phyloP scores from a whole-genome alignment of 306 rosid genomes.

The Dicorynia guianensis region DNA sequence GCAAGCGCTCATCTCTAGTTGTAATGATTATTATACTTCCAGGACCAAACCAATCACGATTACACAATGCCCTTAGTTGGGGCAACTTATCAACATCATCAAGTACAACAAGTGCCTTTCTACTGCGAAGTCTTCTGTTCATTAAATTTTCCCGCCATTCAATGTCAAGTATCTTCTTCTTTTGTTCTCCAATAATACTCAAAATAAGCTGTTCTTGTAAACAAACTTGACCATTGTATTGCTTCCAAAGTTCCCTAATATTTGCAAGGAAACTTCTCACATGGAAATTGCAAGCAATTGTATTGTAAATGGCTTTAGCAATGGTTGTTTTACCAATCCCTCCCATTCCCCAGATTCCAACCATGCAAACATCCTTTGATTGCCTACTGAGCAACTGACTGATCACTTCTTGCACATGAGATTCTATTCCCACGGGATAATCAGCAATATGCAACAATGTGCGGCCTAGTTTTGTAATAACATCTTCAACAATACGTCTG shows the following conservation, averaged over 20 bases:
- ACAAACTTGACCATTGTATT: background rate
- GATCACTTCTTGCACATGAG: background rate
- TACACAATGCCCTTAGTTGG: background rate
- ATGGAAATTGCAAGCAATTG: too few relatives aligned
- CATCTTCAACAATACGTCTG: background rate
- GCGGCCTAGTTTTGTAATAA: background rate
- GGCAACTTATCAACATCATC: constrained; percentile 5
- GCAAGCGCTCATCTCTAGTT: too few relatives aligned
- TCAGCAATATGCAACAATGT: background rate
- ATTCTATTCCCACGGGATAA: constrained; percentile 3
- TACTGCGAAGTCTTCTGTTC: background rate
- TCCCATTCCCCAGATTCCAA: constrained; percentile 23
- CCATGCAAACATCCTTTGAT: background rate
- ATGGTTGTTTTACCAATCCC: background rate
- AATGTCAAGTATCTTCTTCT: background rate
- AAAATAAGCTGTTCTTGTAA: constrained; percentile 4
- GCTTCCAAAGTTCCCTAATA: background rate
- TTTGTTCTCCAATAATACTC: background rate
- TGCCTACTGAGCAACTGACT: background rate
- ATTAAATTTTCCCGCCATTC: background rate
- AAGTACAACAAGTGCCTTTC: constrained; percentile 31
- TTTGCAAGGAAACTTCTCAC: too few relatives aligned
- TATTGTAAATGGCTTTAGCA: too few relatives aligned
- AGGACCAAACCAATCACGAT: too few relatives aligned
- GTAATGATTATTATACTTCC: too few relatives aligned